phyloP scores from a whole-genome alignment of 352 stramenopile species.

The Phytophthora podocarpi region DNA sequence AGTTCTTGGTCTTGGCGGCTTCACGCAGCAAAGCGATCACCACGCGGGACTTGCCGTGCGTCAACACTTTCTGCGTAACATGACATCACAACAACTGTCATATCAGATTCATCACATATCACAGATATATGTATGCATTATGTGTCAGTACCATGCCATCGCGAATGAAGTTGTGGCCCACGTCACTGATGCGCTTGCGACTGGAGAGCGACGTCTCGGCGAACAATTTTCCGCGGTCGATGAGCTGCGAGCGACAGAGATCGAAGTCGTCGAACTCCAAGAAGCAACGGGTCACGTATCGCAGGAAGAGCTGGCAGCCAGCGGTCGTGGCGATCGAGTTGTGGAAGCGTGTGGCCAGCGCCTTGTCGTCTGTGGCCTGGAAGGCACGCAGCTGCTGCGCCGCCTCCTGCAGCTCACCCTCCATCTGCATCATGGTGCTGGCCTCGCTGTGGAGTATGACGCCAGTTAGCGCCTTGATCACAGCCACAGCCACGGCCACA shows the following conservation, averaged over 20 bases:
- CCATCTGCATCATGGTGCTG: slow-evolving; percentile 97
- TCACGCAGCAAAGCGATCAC: slow-evolving; percentile 91
- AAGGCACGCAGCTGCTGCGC: slow-evolving; percentile 71
- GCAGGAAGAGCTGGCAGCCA: slow-evolving; percentile 94
- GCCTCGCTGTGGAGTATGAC: slow-evolving; percentile 91
- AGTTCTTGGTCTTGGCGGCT: slow-evolving; percentile 93
- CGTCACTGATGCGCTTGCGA: slow-evolving; percentile 92
- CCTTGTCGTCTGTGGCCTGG: slow-evolving; percentile 45
- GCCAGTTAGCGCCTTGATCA: slow-evolving; percentile 93
- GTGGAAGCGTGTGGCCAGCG: slow-evolving; percentile 57
- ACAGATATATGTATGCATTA: no score
- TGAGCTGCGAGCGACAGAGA: slow-evolving; percentile 89
- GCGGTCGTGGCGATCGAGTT: slow-evolving; percentile 91
- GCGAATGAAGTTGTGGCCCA: slow-evolving; percentile 95
- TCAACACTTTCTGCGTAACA: slow-evolving; percentile 83
- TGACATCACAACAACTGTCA: neutral
- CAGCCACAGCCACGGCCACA: slow-evolving; percentile 91
- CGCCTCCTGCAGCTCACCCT: slow-evolving; percentile 91
- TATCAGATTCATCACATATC: neutral
- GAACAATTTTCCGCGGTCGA: slow-evolving; percentile 93
- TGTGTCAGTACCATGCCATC: slow-evolving; percentile 89
- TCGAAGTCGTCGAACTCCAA: slow-evolving; percentile 93
- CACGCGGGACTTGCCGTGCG: slow-evolving; percentile 93
- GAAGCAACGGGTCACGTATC: slow-evolving; percentile 93
- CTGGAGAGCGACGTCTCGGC: slow-evolving; percentile 92